These are phyloP conservation scores for Fusarium zealandicum DNA, from an alignment of 2,329 filamentous ascomycete genomes.

Conservation along the genomic window DNA sequence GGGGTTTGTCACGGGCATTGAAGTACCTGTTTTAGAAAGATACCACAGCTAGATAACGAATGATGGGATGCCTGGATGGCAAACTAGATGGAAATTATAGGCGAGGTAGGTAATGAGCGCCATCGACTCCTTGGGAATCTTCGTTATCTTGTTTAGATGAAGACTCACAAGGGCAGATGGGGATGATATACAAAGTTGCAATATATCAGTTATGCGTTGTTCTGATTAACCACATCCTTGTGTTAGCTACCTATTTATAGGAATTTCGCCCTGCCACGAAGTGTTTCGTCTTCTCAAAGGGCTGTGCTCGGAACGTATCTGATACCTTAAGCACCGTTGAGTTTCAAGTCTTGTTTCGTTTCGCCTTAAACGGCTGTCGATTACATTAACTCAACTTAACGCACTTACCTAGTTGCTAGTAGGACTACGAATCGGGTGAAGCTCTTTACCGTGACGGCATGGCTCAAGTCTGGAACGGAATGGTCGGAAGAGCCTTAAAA, in stretches of 20 bases:
- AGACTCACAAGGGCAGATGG: too few relatives aligned
- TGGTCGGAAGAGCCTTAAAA: constrained; percentile 4
- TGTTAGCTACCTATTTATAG: too few relatives aligned
- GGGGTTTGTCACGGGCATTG: not conserved
- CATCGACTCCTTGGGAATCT: constrained; percentile 1
- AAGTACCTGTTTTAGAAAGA: constrained; percentile 22
- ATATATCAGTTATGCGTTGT: too few relatives aligned
- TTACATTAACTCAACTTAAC: not conserved
- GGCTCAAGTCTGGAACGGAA: constrained; percentile 19
- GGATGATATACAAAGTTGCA: too few relatives aligned
- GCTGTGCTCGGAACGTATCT: too few relatives aligned
- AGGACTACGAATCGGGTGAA: not conserved
- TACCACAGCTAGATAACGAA: constrained; percentile 27
- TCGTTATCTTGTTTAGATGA: too few relatives aligned
- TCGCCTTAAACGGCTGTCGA: too few relatives aligned
- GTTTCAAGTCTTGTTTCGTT: too few relatives aligned
- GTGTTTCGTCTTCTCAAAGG: too few relatives aligned
- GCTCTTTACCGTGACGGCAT: not conserved
- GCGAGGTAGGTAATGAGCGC: not conserved
- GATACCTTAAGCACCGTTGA: too few relatives aligned
- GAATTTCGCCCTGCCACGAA: too few relatives aligned
- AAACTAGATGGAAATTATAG: not conserved
- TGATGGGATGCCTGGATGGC: not conserved
- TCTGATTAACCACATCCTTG: too few relatives aligned
- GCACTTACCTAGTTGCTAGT: constrained; percentile 2